Evolutionary conservation across 2,329 filamentous ascomycete genomes (phyloP), one percentile per base, ranked within the genome.

Genomic region (Aspergillus persii): DNA sequence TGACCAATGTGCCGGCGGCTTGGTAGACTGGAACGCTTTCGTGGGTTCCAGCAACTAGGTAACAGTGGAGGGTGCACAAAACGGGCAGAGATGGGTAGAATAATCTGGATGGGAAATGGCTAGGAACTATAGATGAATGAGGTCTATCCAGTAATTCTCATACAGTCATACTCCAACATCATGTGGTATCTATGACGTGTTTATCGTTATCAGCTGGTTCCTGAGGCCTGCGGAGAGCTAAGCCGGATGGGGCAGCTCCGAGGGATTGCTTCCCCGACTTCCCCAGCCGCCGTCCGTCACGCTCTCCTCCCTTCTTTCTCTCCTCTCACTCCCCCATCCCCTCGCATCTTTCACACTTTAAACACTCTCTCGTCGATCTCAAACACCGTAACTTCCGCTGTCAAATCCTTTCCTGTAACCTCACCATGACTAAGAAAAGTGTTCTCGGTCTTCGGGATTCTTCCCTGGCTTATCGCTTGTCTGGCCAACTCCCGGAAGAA

Each of bases 21-120:
- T 67, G 52, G 64, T 74, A 8, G 71, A 74, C 41, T 75, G 72
- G 70, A 76, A 76, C 60, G 69, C 73, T n/a, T 67, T 65, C 63
- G 72, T 74, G 55, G 72, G 72, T n/a, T 72, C 70, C 29, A 72
- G 66, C 56, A 23, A 15, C 7, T 15, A 31, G 15, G 7, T 27
- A 23, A 23, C 26, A 2, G 4, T 53, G 3, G 8, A 11, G 12
- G 30, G 48, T 52, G 18, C 26, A 39, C 30, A 3, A 6, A 18
- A 36, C 30, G 4, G 18, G 12, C 4, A 26, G 30, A 18, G 50
- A 23, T 8, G 30, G 4, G 33, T 23, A 36, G 18, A 30, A 18
- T 47, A 23, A 39, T 47, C 9, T 8, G 26, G 44, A 47, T 11
- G 26, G 9, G 18, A 12, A 41, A 41, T 41, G 4, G n/a, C 36